A percentile compares a stretch with the other conserved stretches of the same genome.
These are phyloP conservation scores for Fraxinus cuspidata DNA, from an alignment of 257 asterid genomes.

Conservation along the genomic window DNA sequence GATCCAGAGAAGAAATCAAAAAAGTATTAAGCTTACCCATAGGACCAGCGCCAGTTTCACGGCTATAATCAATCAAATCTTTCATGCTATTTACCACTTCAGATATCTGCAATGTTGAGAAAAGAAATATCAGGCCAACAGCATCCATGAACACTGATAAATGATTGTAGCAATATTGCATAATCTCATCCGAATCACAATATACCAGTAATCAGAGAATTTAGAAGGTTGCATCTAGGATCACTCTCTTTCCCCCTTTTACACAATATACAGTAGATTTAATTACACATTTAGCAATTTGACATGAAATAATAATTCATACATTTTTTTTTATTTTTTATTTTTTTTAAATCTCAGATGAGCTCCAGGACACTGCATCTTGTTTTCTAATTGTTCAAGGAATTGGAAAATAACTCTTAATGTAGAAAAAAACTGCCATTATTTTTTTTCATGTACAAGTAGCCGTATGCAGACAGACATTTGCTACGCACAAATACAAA, in stretches of 20 bases:
- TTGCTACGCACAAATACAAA: background rate
- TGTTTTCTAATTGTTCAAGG: background rate
- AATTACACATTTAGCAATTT: background rate
- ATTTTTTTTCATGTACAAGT: background rate
- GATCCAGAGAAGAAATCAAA: constrained; percentile 3
- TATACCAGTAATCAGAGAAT: background rate
- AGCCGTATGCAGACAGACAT: background rate
- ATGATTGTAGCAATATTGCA: background rate
- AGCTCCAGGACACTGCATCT: background rate
- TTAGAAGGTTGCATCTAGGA: background rate
- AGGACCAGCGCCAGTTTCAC: constrained; percentile 88
- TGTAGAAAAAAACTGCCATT: background rate
- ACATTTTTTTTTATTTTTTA: no score
- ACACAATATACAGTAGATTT: background rate
- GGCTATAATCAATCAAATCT: constrained; percentile 95
- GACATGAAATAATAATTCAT: background rate
- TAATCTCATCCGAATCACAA: background rate
- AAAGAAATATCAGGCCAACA: background rate
- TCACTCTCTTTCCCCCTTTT: background rate
- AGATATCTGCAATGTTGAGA: constrained; percentile 70
- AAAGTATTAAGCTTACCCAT: constrained; percentile 69
- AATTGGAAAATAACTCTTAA: background rate
- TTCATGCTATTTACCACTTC: constrained; percentile 99
- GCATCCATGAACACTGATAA: constrained; percentile 7
- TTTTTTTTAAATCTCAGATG: background rate